phyloP scores from a whole-genome alignment of 495 filamentous ascomycete genomes.

The Penicillium subrubescens region DNA sequence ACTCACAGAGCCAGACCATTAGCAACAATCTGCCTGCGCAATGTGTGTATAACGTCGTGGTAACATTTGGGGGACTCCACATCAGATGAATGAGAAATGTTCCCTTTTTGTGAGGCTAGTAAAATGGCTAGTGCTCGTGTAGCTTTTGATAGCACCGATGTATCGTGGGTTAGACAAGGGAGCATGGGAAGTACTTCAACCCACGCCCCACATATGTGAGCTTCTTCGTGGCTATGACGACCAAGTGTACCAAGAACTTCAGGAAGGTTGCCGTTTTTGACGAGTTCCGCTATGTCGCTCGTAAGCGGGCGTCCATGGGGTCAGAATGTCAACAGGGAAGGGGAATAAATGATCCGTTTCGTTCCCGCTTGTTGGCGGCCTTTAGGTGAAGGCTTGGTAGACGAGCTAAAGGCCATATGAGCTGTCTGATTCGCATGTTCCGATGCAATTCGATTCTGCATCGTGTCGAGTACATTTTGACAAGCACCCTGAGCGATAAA shows the following conservation, averaged over 20 bases:
- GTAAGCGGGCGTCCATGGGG: background rate
- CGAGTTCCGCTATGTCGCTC: background rate
- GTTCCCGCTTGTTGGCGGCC: background rate
- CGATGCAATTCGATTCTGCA: background rate
- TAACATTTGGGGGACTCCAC: slow-evolving; percentile 25
- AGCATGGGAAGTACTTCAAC: slow-evolving; percentile 38
- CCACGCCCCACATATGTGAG: slow-evolving; percentile 44
- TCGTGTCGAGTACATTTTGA: background rate
- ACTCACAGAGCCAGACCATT: slow-evolving; percentile 13
- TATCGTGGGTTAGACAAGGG: background rate
- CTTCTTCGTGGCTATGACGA: slow-evolving; percentile 3
- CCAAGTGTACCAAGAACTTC: background rate
- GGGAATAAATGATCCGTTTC: background rate
- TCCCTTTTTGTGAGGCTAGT: slow-evolving; percentile 15
- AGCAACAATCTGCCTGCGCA: slow-evolving; percentile 24
- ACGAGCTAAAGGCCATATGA: background rate
- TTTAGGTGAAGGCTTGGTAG: background rate
- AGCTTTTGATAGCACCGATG: slow-evolving; percentile 26
- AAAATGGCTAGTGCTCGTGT: slow-evolving; percentile 32
- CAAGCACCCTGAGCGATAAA: slow-evolving; percentile 14
- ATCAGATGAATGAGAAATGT: slow-evolving; percentile 8
- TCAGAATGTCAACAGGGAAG: background rate
- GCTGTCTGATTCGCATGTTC: background rate
- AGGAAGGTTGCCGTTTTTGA: slow-evolving; percentile 19
- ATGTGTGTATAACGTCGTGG: slow-evolving; percentile 25